A percentile compares a stretch with the other conserved stretches of the same genome.
Conservation (phyloP, 202 grass and related monocot species). For the Hordeum pubiflorum region DNA sequence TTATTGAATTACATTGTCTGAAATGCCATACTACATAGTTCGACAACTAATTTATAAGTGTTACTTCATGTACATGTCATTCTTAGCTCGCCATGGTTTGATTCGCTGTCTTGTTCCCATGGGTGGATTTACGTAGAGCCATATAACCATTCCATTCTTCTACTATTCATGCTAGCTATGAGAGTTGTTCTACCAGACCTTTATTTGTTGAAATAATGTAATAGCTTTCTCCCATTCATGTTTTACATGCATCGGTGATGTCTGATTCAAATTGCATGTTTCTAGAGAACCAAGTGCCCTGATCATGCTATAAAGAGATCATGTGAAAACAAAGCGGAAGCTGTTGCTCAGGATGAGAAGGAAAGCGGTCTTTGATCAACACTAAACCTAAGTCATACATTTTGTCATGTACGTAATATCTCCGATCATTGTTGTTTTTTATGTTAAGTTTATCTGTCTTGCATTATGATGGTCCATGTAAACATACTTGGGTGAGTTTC, state of each 20-base stretch:
- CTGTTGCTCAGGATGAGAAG: slow-evolving; percentile 89
- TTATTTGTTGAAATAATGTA: not conserved
- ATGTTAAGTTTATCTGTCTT: not conserved
- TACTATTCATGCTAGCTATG: not conserved
- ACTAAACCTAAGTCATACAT: slow-evolving; percentile 94
- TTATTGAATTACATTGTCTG: not conserved
- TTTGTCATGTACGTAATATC: slow-evolving; percentile 80
- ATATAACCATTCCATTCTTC: not conserved
- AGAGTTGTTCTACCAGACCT: not conserved
- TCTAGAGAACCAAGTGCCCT: slow-evolving; percentile 80
- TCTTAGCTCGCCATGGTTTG: not conserved
- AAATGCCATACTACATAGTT: not conserved
- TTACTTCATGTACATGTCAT: not conserved
- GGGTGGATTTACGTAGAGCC: not conserved
- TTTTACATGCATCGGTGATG: not conserved
- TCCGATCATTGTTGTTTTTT: not conserved
- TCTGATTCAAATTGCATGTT: slow-evolving; percentile 19
- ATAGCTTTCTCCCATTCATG: not conserved
- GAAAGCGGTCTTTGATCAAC: slow-evolving; percentile 88
- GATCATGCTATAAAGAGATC: slow-evolving; percentile 88
- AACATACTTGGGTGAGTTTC: not conserved
- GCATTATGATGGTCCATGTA: not conserved
- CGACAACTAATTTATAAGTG: not conserved
- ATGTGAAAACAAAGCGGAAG: slow-evolving; percentile 99
- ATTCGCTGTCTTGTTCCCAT: not conserved